Base-by-base conservation (phyloP, 208 protist genomes). In the Endotrypanum monterogeii region DNA sequence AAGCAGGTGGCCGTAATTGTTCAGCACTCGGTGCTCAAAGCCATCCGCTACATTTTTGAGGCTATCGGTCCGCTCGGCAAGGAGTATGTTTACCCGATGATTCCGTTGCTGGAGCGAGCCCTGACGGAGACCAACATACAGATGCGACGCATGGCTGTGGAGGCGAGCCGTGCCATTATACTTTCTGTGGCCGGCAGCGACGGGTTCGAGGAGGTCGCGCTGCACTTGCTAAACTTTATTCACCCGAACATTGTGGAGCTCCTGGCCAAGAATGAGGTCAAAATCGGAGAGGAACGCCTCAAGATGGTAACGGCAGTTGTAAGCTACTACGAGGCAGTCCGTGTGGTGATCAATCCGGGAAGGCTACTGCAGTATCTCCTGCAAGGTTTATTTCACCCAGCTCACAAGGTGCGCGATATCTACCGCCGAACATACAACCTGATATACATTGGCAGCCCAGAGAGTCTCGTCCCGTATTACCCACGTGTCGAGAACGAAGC, bases 191-290 rank as follows among this genome's bases (percentile, higher is more conserved):
- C 88, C 20, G 88, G 93, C 35, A 70, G 85, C 61, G 87, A 93
- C 69, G 88, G 89, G 51, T 93, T 93, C 74, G 82, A 87, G 67
- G 99, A 99, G 55, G 93, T 98, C n/a, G 83, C 99, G 1, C 67
- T 95, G 11, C 99, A 99, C 84, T 82, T 99, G 18, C 89, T 99
- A 51, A 99, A 99, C 83, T 98, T 97, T 79, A 89, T 99, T 20
- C 99, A 99, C 93, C 99, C 99, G 6, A 99, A 99, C 86, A 98
- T 99, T 60, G 99, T 99, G 71, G 99, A 99, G 89, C 97, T 99
- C 20, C 97, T 98, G 28, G 95, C 99, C 2, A 98, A 86, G 58
- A 93, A 92, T 65, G 87, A 95, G 73, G 73, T 78, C 4, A 88
- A 88, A 46, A 83, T 95, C 16, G 85, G 79, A 11, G 90, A 93